Conservation (phyloP, 1,284 basidiomycete species). For the Tilletia setariae region DNA sequence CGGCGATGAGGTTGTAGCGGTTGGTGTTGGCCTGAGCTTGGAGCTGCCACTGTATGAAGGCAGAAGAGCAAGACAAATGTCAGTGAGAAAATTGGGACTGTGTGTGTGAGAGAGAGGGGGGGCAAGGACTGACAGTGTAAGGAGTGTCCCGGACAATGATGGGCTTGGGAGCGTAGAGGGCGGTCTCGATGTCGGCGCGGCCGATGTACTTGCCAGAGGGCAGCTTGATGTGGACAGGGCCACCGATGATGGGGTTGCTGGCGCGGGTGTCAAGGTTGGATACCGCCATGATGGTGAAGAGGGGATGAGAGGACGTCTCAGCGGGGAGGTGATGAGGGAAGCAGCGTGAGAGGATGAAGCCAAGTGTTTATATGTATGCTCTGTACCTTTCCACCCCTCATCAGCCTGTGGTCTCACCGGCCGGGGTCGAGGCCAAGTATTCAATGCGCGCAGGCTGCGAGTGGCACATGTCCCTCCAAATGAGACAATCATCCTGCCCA, state of each 20-base stretch:
- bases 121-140: neutral
- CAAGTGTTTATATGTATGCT: too few species aligned
- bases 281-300: too few species aligned
- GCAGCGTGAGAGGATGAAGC: too few species aligned
- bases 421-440: too few species aligned
- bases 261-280: too few species aligned
- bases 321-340: too few species aligned
- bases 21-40: neutral
- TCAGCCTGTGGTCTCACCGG: too few species aligned
- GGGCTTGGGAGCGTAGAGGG: conserved; percentile 11
- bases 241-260: neutral
- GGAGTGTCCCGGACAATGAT: conserved; percentile 13
- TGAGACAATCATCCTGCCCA: too few species aligned
- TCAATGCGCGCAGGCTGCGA: too few species aligned
- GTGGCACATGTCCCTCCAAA: too few species aligned
- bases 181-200: conserved; percentile 12
- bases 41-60: neutral
- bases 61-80: neutral
- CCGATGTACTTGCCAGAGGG: conserved; percentile 15
- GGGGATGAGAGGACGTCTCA: too few species aligned
- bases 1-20: conserved; percentile 12
- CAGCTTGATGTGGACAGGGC: neutral
- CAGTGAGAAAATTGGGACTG: neutral
- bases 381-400: too few species aligned
- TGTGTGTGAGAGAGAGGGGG: neutral